Percentiles rank a stretch among this genome's conserved stretches.
These are phyloP conservation scores for Hydrangea macrophylla DNA, from an alignment of 148 eudicot genomes.

Conservation along the genomic window DNA sequence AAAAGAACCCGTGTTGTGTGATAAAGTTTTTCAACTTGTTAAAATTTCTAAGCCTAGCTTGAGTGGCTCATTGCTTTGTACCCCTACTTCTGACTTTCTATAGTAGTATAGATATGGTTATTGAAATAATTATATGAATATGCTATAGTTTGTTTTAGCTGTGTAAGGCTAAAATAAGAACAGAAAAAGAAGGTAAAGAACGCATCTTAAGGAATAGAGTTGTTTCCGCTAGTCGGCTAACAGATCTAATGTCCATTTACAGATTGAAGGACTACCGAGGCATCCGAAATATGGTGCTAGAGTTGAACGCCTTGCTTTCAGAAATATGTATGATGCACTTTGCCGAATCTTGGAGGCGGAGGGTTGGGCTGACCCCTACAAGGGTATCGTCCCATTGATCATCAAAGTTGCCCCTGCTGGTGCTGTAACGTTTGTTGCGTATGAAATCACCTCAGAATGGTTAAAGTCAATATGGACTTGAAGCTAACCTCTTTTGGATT, in stretches of 20 bases:
- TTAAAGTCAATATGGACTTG: conserved; percentile 62
- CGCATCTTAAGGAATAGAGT: background rate
- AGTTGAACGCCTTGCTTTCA: conserved; percentile 66
- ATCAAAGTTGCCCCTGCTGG: conserved; percentile 95
- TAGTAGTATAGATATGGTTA: too few relatives aligned
- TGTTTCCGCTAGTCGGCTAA: background rate
- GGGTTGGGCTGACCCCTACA: conserved; percentile 88
- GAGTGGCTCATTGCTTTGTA: too few relatives aligned
- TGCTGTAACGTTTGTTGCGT: conserved; percentile 94
- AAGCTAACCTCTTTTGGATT: conserved; percentile 2
- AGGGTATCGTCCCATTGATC: conserved; percentile 91
- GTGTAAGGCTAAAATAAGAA: background rate
- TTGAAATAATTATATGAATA: too few relatives aligned
- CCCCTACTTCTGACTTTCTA: too few relatives aligned
- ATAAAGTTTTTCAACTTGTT: too few relatives aligned
- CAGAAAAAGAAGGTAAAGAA: background rate
- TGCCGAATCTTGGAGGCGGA: conserved; percentile 51
- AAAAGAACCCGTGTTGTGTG: too few relatives aligned
- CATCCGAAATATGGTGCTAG: conserved; percentile 86
- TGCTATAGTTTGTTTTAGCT: too few relatives aligned
- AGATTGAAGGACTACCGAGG: conserved; percentile 85
- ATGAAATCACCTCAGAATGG: conserved; percentile 78
- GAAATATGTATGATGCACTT: conserved; percentile 70
- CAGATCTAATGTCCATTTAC: conserved; percentile 3
- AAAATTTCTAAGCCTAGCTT: too few relatives aligned